Percentiles rank a stretch among this genome's conserved stretches.
These are phyloP conservation scores for Paramecium primaurelia DNA, from an alignment of 73 alveolate genomes.

Conservation along the genomic window DNA sequence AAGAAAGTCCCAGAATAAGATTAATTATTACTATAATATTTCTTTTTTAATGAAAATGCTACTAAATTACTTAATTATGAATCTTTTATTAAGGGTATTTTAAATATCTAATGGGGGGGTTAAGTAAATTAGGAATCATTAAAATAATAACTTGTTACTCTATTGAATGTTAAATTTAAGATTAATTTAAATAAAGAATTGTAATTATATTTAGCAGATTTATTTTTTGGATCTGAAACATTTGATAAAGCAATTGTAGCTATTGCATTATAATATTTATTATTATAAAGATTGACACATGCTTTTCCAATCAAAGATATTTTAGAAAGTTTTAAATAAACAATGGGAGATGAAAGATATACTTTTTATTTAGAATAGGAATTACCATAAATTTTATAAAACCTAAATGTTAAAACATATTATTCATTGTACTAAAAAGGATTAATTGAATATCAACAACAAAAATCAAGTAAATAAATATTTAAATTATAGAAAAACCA, in stretches of 20 bases:
- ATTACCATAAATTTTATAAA: background rate
- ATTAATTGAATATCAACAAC: background rate
- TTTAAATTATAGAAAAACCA: background rate
- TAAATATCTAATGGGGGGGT: background rate
- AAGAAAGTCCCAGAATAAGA: background rate
- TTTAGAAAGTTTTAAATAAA: background rate
- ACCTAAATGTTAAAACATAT: background rate
- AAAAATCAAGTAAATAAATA: background rate
- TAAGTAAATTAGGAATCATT: background rate
- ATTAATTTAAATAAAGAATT: background rate
- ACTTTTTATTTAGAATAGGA: background rate
- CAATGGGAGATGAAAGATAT: background rate
- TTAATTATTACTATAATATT: background rate
- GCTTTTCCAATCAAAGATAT: background rate
- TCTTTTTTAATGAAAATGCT: background rate
- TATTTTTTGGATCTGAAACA: conserved; percentile 3
- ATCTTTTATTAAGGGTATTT: background rate
- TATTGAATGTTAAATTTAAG: background rate
- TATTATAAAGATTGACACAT: background rate
- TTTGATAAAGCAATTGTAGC: background rate
- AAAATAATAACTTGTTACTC: background rate
- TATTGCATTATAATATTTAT: background rate
- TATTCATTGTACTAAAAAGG: background rate
- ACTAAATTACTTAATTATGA: background rate
- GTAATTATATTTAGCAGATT: background rate